Evolutionary conservation across 2,329 filamentous ascomycete genomes (phyloP).

Genomic region (Ceratocystis ficicola): DNA sequence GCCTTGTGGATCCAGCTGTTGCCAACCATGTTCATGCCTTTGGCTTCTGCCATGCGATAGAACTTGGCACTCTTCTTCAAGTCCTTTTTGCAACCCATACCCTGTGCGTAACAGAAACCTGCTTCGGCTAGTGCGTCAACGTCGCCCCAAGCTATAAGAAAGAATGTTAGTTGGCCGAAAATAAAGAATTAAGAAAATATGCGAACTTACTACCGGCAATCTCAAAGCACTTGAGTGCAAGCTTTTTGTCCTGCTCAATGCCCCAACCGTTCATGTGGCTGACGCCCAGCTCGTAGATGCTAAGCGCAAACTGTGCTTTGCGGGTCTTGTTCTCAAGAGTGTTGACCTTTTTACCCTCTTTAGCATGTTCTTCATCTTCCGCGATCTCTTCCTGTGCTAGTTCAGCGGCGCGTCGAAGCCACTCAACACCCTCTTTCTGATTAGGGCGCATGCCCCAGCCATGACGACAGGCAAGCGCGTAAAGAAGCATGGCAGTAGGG

Average conservation of each 20-base stretch:
- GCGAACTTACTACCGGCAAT: slow-evolving; percentile 65
- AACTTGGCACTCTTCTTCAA: slow-evolving; percentile 85
- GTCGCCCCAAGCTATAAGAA: slow-evolving; percentile 66
- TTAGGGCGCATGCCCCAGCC: slow-evolving; percentile 97
- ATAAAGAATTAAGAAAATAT: neutral
- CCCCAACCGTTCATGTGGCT: slow-evolving; percentile 99
- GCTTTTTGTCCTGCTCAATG: slow-evolving; percentile 76
- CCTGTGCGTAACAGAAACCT: slow-evolving; percentile 91
- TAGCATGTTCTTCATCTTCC: slow-evolving; percentile 58
- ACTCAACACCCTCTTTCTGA: slow-evolving; percentile 76
- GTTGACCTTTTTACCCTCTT: slow-evolving; percentile 53
- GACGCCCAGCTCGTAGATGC: slow-evolving; percentile 90
- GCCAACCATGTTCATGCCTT: slow-evolving; percentile 93
- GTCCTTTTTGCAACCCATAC: slow-evolving; percentile 88
- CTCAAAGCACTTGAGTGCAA: slow-evolving; percentile 88
- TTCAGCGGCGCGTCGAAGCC: slow-evolving; percentile 85
- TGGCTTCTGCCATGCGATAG: slow-evolving; percentile 80
- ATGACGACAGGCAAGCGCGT: slow-evolving; percentile 86
- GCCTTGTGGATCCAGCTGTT: slow-evolving; percentile 99
- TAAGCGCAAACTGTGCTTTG: slow-evolving; percentile 85
- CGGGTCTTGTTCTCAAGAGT: slow-evolving; percentile 63
- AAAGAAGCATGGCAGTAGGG: slow-evolving; percentile 89
- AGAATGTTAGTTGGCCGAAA: slow-evolving; percentile 24
- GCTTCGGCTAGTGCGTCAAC: slow-evolving; percentile 87
- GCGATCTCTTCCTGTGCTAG: slow-evolving; percentile 69